Percentiles rank a stretch among this genome's conserved stretches.
phyloP scores from a whole-genome alignment of 306 rosid genomes.

The Erythrophleum fordii region DNA sequence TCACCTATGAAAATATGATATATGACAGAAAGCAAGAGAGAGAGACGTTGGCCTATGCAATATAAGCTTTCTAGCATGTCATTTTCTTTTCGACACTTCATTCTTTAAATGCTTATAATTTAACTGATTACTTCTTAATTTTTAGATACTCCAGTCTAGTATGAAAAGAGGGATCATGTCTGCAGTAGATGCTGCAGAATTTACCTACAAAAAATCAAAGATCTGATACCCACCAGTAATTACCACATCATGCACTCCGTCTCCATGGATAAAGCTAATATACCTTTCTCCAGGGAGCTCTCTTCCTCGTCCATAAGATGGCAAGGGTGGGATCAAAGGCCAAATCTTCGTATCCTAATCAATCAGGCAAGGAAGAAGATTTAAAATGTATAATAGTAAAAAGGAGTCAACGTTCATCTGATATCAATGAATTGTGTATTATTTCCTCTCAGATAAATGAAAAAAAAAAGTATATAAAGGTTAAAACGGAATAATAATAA shows the following conservation, averaged over 20 bases:
- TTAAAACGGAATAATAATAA: too few relatives aligned
- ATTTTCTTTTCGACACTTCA: background rate
- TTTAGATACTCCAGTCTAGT: background rate
- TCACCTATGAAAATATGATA: conserved; percentile 50
- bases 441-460: background rate
- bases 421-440: background rate
- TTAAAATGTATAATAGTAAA: background rate
- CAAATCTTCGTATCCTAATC: conserved; percentile 67
- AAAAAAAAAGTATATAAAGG: background rate
- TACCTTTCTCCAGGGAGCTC: conserved; percentile 90
- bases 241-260: conserved; percentile 70
- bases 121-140: background rate
- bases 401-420: background rate
- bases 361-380: conserved; percentile 38
- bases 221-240: conserved; percentile 71
- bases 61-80: conserved; percentile 7
- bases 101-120: conserved; percentile 12
- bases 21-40: background rate
- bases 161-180: background rate
- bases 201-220: background rate
- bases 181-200: background rate
- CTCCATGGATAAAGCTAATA: conserved; percentile 79
- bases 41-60: conserved; percentile 4
- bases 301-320: conserved; percentile 96
- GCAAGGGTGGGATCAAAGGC: conserved; percentile 90